These are phyloP conservation scores for Stagonosporopsis rhizophila DNA, from an alignment of 2,329 filamentous ascomycete species.

Conservation along the genomic window DNA sequence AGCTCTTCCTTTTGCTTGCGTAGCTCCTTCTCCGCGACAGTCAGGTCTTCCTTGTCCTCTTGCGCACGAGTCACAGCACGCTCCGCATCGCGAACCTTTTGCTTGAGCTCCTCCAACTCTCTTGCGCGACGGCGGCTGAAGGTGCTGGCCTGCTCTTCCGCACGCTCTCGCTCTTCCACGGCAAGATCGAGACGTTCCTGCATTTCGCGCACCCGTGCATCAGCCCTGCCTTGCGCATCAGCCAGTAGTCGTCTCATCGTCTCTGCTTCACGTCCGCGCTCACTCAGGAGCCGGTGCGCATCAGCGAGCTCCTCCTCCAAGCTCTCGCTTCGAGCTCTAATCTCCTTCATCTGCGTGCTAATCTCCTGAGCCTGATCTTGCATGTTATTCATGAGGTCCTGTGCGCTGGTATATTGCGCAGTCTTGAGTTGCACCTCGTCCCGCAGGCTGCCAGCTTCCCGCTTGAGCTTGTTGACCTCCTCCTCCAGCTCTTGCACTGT, in stretches of 20 bases:
- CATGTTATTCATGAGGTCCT: constrained; percentile 88
- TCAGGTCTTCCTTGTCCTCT: constrained; percentile 80
- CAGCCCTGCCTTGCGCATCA: constrained; percentile 84
- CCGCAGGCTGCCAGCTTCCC: constrained; percentile 70
- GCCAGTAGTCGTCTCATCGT: constrained; percentile 90
- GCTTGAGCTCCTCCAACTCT: constrained; percentile 86
- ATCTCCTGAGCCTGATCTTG: constrained; percentile 90
- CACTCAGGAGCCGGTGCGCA: constrained; percentile 82
- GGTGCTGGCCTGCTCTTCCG: constrained; percentile 87
- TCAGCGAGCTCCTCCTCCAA: constrained; percentile 92
- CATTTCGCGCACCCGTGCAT: constrained; percentile 85
- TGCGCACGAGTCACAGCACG: constrained; percentile 73
- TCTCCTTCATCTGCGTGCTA: constrained; percentile 89
- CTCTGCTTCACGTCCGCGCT: constrained; percentile 89
- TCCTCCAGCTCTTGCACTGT: constrained; percentile 77
- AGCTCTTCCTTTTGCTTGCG: constrained; percentile 76
- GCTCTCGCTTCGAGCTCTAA: constrained; percentile 79
- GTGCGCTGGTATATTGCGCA: constrained; percentile 83
- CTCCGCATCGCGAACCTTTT: constrained; percentile 81
- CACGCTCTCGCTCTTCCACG: constrained; percentile 90
- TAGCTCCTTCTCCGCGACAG: constrained; percentile 76
- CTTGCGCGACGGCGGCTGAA: constrained; percentile 77
- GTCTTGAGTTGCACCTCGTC: constrained; percentile 86
- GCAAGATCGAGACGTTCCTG: constrained; percentile 86
- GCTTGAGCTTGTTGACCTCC: constrained; percentile 70